Percentiles rank a stretch among this genome's conserved stretches.
These are phyloP conservation scores for Perkinsus marinus DNA, from an alignment of 169 alveolate species.

Conservation along the genomic window DNA sequence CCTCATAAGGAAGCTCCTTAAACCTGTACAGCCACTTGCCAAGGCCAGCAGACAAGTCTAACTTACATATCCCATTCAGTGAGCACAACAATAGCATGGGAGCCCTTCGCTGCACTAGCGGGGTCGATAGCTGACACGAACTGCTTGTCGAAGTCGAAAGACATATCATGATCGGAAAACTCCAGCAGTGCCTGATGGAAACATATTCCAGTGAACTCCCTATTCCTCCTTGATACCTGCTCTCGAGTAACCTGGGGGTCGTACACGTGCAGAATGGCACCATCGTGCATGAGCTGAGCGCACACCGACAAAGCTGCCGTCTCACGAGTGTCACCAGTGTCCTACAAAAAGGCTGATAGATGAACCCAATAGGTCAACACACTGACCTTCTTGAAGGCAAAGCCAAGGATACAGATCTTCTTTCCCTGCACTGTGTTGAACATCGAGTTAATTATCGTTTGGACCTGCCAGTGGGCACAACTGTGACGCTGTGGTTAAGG, in stretches of 20 bases:
- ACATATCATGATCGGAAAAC: slow-evolving; percentile 15
- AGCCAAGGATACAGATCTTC: slow-evolving; percentile 62
- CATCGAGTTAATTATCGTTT: slow-evolving; percentile 26
- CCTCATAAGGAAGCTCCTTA: slow-evolving; percentile 25
- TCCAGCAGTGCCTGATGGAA: slow-evolving; percentile 16
- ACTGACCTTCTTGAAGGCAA: slow-evolving; percentile 61
- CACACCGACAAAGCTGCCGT: slow-evolving; percentile 45
- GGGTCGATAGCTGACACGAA: slow-evolving; percentile 9
- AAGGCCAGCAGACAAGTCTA: too few relatives aligned
- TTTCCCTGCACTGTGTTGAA: slow-evolving; percentile 44
- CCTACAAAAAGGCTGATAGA: neutral
- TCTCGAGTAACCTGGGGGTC: slow-evolving; percentile 55
- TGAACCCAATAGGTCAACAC: neutral
- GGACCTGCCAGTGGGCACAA: neutral
- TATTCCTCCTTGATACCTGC: neutral
- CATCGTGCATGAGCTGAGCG: slow-evolving; percentile 42
- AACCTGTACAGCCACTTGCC: neutral
- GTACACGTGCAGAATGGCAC: slow-evolving; percentile 47
- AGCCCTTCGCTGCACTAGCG: slow-evolving; percentile 34
- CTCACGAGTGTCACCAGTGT: slow-evolving; percentile 75
- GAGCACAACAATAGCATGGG: slow-evolving; percentile 60
- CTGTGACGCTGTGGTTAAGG: too few relatives aligned
- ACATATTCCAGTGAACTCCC: neutral
- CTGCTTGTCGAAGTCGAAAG: slow-evolving; percentile 1
- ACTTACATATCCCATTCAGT: slow-evolving; percentile 80